Evolutionary conservation across 2,329 filamentous ascomycete species (phyloP).

Genomic region (Fusarium annulatum): DNA sequence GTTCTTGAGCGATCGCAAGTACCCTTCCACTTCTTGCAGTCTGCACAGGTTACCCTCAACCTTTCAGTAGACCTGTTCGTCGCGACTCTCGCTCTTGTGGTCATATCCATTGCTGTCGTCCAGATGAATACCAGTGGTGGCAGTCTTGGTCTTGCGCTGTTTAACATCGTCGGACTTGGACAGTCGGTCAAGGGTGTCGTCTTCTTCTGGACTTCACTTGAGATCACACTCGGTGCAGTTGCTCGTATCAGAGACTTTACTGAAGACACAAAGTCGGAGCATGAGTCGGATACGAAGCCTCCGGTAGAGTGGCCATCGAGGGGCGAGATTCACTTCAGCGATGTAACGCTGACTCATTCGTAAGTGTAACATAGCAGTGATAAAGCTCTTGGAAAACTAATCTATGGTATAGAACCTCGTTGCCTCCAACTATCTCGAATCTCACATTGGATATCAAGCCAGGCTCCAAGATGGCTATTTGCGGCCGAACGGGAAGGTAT

Average conservation of each 20-base stretch:
- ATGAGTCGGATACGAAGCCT: background rate
- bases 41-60: background rate
- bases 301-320: background rate
- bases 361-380: background rate
- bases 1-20: background rate
- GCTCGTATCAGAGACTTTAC: background rate
- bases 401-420: fast-evolving
- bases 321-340: background rate
- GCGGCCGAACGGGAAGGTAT: background rate
- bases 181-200: background rate
- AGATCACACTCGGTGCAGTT: background rate
- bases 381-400: background rate
- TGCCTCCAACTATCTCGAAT: background rate
- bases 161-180: background rate
- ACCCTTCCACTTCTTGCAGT: background rate
- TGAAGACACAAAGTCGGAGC: background rate
- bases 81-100: background rate
- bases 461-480: background rate
- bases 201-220: background rate
- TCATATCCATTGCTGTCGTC: background rate
- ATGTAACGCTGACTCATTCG: background rate
- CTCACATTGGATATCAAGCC: background rate
- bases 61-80: background rate
- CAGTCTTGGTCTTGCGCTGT: background rate
- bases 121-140: background rate